Base-by-base conservation (phyloP, 2,329 filamentous ascomycete genomes). In the Tolypocladium amazonense region DNA sequence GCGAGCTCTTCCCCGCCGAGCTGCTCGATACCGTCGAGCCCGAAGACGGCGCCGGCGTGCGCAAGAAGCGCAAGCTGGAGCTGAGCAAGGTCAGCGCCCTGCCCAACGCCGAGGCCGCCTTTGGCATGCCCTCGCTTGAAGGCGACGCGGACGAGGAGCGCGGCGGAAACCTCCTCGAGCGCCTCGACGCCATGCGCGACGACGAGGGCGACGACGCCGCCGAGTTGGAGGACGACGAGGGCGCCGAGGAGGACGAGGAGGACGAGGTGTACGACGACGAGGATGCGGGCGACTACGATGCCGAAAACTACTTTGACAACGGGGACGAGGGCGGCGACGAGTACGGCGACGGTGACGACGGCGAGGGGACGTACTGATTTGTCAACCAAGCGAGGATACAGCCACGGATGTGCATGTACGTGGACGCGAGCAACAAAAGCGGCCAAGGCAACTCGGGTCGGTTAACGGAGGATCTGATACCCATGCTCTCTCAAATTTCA, bases 241-340 rank as follows among this genome's bases (percentile, higher is more conserved):
- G 73, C 11, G 66, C 71, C 45, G 72, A 73, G 39, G 76, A 78
- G 57, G 77, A 76, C 12, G 78, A 78, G 23, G 77, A 80, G 63
- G 79, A 80, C 58, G 77, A 80, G 59, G 73, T 72, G 30, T 81
- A 79, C 62, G 80, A 85, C 56, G 83, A 85, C 59, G 81, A 84
- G 60, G 81, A 82, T 56, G 83, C 80, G 1, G 82, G 83, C 9
- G 83, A 85, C 62, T 86, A 86, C 67, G 79, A 85, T 53, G 83
- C 83, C 2, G 83, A 86, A 65, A 76, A 77, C 12, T 85, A 85
- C 71, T 85, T 85, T 67, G 82, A 85, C 61, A 81, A 78, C 30
- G 81, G 81, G 15, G 80, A 82, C 62, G 81, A 83, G 30, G 77
- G 81, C 58, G 77, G 78, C 41, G 78, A 80, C 27, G 80, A 81